Evolutionary conservation across 495 filamentous ascomycete genomes (phyloP), one percentile per base, ranked within the genome.

Genomic region (Penicillium flavigenum): DNA sequence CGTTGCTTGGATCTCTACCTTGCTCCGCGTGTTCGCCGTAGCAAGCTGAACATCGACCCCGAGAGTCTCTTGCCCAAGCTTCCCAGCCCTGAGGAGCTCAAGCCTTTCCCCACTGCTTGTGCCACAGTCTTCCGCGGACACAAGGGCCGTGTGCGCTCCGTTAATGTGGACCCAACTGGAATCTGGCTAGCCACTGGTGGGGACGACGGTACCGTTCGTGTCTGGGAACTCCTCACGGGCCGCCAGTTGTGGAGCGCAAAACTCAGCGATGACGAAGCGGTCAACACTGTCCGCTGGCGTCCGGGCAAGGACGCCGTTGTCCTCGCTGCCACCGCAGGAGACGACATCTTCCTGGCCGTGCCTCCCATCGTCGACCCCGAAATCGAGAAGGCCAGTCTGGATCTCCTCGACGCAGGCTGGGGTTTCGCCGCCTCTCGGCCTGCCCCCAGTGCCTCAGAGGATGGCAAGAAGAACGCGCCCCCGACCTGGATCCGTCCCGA

Each of bases 1-100:
- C 79, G 94, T 63, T 96, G 92, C 68, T 75, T 98, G 63, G 94
- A 98, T 74, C 81, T 98, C 6, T 98, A 98, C 69, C 83, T 98
- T 34, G 94, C 94, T 32, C 95, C 95, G 47, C 80, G 94, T 60
- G 86, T 98, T 54, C 85, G 95, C 53, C 86, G 92, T 63, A 97
- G 90, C 76, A 91, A 93, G 71, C 81, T 98, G 64, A 96, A 97
- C 72, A 97, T 98, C 65, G 94, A 98, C 62, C 94, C 94, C 5
- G 89, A 91, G 70, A 94, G 89, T 43, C 74, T 98, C 36, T 83
- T 98, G 38, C 95, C 94, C 24, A 98, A 98, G 68, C 79, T 98
- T 10, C 95, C 94, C n/a, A 88, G 86, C 56, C 94, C 94, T 2
- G 89, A 96, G 51, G 94, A 98, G 64, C 77, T 98, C 45, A 86